Evolutionary conservation across 1,284 basidiomycete genomes (phyloP).

Genomic region (Volvariella surrecta): DNA sequence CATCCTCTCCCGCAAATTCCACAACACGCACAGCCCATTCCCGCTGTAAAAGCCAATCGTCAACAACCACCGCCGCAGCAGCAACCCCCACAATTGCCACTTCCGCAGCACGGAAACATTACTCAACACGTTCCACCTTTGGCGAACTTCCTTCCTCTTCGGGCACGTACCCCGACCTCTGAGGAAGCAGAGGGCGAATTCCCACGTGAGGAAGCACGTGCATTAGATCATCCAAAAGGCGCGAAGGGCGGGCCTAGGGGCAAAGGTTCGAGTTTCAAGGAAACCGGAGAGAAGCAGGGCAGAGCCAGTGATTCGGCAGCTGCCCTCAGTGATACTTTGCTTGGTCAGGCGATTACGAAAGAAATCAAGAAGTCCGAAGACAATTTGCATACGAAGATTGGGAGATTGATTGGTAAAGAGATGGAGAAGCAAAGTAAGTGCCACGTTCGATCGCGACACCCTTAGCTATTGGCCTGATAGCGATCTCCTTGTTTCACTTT

Average conservation of each 20-base stretch:
- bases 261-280: slow-evolving; percentile 58
- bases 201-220: slow-evolving; percentile 47
- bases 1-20: slow-evolving; percentile 24
- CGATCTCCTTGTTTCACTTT: slow-evolving; percentile 4
- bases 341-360: slow-evolving; percentile 50
- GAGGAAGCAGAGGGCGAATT: slow-evolving; percentile 65
- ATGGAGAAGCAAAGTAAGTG: slow-evolving; percentile 76
- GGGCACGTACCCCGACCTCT: slow-evolving; percentile 58
- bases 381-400: slow-evolving; percentile 63
- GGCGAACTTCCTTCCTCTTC: slow-evolving; percentile 24
- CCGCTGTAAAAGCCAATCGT: slow-evolving; percentile 23
- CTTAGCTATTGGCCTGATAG: not conserved
- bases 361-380: slow-evolving; percentile 80
- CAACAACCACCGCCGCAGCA: slow-evolving; percentile 23
- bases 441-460: slow-evolving; percentile 4
- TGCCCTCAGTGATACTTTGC: slow-evolving; percentile 37
- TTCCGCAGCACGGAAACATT: slow-evolving; percentile 13
- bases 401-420: slow-evolving; percentile 69
- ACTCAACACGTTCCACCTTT: slow-evolving; percentile 13
- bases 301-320: slow-evolving; percentile 33
- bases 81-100: slow-evolving; percentile 12
- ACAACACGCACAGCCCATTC: slow-evolving; percentile 15
- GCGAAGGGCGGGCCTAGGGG: slow-evolving; percentile 28
- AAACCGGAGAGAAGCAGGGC: slow-evolving; percentile 39
- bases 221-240: slow-evolving; percentile 43